Percentiles rank a stretch among this genome's conserved stretches.
phyloP scores from a whole-genome alignment of 2,329 filamentous ascomycete species.

The Cytospora leucostoma region DNA sequence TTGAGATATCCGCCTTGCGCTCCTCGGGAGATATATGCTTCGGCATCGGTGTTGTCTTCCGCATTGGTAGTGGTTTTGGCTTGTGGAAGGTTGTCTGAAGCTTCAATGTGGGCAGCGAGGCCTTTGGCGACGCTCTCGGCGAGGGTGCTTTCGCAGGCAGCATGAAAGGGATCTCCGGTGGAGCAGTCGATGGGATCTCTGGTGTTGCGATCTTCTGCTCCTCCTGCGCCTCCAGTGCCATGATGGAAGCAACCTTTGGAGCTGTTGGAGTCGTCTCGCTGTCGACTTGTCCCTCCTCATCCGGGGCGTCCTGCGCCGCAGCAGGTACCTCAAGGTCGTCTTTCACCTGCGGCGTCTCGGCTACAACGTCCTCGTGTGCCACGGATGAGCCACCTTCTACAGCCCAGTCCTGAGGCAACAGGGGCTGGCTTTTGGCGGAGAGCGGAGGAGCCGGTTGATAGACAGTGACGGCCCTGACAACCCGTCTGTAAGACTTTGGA shows the following conservation, averaged over 20 bases:
- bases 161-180: neutral
- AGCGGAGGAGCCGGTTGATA: neutral
- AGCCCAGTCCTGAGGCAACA: neutral
- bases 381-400: neutral
- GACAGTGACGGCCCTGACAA: neutral
- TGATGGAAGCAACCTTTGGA: neutral
- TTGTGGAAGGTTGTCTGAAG: constrained; percentile 37
- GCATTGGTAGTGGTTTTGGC: constrained; percentile 12
- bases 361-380: neutral
- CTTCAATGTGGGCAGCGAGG: constrained; percentile 23
- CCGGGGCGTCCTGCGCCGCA: neutral
- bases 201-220: constrained; percentile 1
- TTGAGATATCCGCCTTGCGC: neutral
- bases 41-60: constrained; percentile 22
- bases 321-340: neutral
- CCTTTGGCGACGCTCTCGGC: constrained; percentile 11
- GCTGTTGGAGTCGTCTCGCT: constrained; percentile 3
- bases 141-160: constrained; percentile 3
- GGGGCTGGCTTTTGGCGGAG: constrained; percentile 7
- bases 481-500: neutral
- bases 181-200: neutral
- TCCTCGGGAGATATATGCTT: constrained; percentile 2
- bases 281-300: neutral
- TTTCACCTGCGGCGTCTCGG: constrained; percentile 4
- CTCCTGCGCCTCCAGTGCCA: neutral